Evolutionary conservation across 2,329 filamentous ascomycete species (phyloP).

Genomic region (Sporothrix dimorphospora): DNA sequence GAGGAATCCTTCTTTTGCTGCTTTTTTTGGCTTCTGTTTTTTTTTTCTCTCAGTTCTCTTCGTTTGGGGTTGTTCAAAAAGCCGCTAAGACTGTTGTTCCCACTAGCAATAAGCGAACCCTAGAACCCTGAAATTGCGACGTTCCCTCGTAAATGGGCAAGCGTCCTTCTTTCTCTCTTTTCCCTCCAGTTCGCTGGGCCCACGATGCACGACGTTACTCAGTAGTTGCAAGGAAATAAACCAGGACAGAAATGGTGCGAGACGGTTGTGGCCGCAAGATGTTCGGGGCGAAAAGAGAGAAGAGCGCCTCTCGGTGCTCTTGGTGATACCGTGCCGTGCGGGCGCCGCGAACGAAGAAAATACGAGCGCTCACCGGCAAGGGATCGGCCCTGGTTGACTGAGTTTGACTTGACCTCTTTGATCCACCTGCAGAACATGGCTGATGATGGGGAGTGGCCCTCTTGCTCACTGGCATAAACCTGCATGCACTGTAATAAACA

Average conservation of each 20-base stretch:
- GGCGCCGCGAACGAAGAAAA: neutral
- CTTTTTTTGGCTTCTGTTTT: conserved; percentile 2
- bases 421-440: neutral
- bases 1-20: conserved; percentile 4
- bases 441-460: neutral
- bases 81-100: neutral
- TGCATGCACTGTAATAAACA: conserved; percentile 6
- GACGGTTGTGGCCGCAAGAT: conserved; percentile 14
- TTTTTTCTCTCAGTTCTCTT: neutral
- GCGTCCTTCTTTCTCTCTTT: neutral
- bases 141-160: conserved; percentile 14
- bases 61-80: neutral
- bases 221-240: neutral
- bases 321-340: conserved; percentile 11
- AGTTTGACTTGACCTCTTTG: neutral
- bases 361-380: neutral
- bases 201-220: no score
- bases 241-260: neutral
- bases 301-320: neutral
- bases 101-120: conserved; percentile 20
- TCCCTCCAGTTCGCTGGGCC: neutral
- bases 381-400: neutral
- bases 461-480: conserved; percentile 3
- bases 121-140: conserved; percentile 21
- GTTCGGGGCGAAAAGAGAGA: neutral